phyloP scores from a whole-genome alignment of 805 yeast genomes.

The Cyberlindnera saturnus region DNA sequence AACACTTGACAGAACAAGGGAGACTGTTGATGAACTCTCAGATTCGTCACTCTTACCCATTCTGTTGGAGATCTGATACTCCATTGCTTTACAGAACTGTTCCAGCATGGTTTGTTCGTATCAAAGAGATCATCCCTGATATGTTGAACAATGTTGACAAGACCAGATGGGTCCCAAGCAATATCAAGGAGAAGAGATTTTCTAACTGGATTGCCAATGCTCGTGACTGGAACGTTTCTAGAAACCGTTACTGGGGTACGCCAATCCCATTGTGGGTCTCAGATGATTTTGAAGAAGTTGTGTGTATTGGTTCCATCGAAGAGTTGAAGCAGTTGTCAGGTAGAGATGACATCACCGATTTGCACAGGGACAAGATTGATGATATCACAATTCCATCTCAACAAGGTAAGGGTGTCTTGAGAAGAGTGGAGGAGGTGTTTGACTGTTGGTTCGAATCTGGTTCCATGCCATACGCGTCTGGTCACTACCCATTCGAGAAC shows the following conservation, averaged over 20 bases:
- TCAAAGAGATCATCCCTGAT: constrained; percentile 79
- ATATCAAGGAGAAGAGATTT: constrained; percentile 90
- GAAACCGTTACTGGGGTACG: constrained; percentile 99
- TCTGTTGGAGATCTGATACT: constrained; percentile 99
- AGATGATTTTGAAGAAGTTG: constrained; percentile 87
- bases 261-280: constrained; percentile 98
- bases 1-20: constrained; percentile 72
- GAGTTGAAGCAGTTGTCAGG: constrained; percentile 87
- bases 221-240: constrained; percentile 97
- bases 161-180: constrained; percentile 92
- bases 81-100: constrained; percentile 94
- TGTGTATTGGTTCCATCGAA: constrained; percentile 86
- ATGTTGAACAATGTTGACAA: constrained; percentile 80
- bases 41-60: constrained; percentile 93
- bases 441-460: constrained; percentile 99
- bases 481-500: constrained; percentile 94
- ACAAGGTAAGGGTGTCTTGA: constrained; percentile 80
- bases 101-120: constrained; percentile 97
- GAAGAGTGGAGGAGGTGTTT: constrained; percentile 93
- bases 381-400: constrained; percentile 88
- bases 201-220: constrained; percentile 98
- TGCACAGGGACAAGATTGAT: constrained; percentile 93
- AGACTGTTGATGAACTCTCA: constrained; percentile 71
- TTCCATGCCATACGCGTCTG: constrained; percentile 96
- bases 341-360: constrained; percentile 69